Evolutionary conservation across 208 protist species (phyloP), one percentile per base, ranked within the genome.

Genomic region (Novymonas esmeraldas): DNA sequence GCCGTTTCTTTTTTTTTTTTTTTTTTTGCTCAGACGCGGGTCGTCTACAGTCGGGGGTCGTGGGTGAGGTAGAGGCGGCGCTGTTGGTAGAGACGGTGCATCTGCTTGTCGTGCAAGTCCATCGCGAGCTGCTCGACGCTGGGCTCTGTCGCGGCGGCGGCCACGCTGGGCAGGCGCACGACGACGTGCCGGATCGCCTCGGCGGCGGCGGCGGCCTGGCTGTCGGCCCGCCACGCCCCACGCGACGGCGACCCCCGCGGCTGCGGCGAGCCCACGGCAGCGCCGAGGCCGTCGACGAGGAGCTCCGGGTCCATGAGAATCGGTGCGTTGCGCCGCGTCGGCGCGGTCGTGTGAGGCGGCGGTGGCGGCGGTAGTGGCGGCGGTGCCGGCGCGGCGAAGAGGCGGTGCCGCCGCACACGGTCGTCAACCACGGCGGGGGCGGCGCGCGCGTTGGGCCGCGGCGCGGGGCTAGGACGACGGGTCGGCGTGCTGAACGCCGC

Each of bases 251-350:
- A 36, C 20, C 55, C 11, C 60, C 51, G 54, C 24, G 38, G 31
- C 58, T 36, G 59, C 54, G 52, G 49, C 26, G 41, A 7, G 34
- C 72, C 48, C 31, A 63, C 50, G 1, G 54, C 59, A n/a, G 24
- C 64, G 18, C 6, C 13, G 16, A 11, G 11, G 33, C 2, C 13
- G 28, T 76, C 76, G 50, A 64, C 51, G 44, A 76, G 62, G 3
- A 73, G 18, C 6, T 36, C 50, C 2, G 77, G 72, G 18, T 77
- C 61, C 28, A 79, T 73, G n/a, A 57, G 57, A 10, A 82, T 74
- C 0, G 70, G 62, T 20, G 41, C 45, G 54, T 73, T 76, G 38
- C 70, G 76, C 6, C 66, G 66, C 44, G 18, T 41, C 42, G 38
- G 33, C 6, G 33, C 18, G 26, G 22, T 33, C 5, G 18, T 9